Conservation (phyloP, 1,139 yeast species). For the Nakaseomyces bracarensis region DNA sequence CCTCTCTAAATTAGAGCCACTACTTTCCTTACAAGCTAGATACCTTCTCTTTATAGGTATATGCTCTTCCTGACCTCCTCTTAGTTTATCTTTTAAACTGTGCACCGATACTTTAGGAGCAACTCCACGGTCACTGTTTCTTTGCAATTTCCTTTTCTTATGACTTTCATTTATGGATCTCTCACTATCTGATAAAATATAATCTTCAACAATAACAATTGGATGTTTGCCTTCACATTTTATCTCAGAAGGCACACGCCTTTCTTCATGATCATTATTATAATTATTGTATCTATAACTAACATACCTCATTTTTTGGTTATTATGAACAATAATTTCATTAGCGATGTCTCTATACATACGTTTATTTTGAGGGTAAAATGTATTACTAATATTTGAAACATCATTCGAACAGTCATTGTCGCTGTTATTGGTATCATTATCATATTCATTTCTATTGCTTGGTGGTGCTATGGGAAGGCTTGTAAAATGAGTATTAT, state of each 20-base stretch:
- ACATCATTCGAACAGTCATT: conserved; percentile 7
- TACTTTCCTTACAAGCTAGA: background rate
- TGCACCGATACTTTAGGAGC: conserved; percentile 25
- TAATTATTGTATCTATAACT: conserved; percentile 14
- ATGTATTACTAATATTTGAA: conserved; percentile 2
- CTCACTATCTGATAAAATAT: conserved; percentile 13
- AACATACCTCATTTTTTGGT: conserved; percentile 18
- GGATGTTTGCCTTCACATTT: conserved; percentile 15
- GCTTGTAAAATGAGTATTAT: conserved; percentile 25
- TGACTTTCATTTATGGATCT: background rate
- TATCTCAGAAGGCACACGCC: background rate
- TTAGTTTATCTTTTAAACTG: conserved; percentile 23
- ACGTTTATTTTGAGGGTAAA: no score
- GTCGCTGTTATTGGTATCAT: conserved; percentile 7
- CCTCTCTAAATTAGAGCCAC: background rate
- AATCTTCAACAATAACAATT: conserved; percentile 28
- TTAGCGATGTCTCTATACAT: conserved; percentile 11
- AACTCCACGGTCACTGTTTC: conserved; percentile 10
- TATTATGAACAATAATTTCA: conserved; percentile 22
- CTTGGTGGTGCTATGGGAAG: conserved; percentile 28
- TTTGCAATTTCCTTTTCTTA: conserved; percentile 9
- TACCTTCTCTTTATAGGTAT: conserved; percentile 19
- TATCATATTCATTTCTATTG: conserved; percentile 3
- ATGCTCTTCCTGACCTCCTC: conserved; percentile 16
- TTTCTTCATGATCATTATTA: conserved; percentile 7